phyloP scores from a whole-genome alignment of 2,329 filamentous ascomycete species.

The Diaporthe amygdali region DNA sequence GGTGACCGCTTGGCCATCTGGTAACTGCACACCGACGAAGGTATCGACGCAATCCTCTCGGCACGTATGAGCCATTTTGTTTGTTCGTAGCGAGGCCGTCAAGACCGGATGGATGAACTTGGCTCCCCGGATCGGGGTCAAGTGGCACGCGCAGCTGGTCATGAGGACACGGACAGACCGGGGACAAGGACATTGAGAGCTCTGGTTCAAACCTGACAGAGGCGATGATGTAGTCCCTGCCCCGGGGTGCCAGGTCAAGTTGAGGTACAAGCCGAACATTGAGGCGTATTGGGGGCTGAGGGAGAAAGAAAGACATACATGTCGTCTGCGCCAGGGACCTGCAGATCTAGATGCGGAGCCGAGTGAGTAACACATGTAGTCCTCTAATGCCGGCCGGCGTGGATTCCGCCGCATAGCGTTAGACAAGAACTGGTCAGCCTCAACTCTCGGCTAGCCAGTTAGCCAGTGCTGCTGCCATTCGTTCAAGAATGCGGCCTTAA shows the following conservation, averaged over 20 bases:
- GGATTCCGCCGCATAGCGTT: not conserved
- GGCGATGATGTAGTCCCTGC: not conserved
- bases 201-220: not conserved
- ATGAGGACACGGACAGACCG: not conserved
- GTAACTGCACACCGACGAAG: slow-evolving; percentile 11
- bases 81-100: slow-evolving; percentile 11
- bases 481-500: not conserved
- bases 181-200: not conserved
- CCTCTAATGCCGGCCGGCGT: not conserved
- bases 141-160: not conserved
- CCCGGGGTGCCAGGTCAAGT: not conserved
- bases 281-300: slow-evolving; percentile 6
- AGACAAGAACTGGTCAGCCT: slow-evolving; percentile 2
- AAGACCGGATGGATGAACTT: not conserved
- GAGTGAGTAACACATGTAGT: not conserved
- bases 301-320: slow-evolving; percentile 7
- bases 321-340: slow-evolving; percentile 15
- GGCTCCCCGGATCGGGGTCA: not conserved
- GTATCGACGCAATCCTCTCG: not conserved
- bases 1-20: slow-evolving; percentile 19
- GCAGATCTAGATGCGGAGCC: slow-evolving; percentile 11
- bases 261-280: not conserved
- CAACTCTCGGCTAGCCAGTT: slow-evolving; percentile 9
- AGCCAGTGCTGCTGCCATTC: not conserved
- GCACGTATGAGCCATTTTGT: slow-evolving; percentile 14